Evolutionary conservation across 371 early-diverging fungal species (phyloP).

Genomic region (Sporodiniella umbellata): DNA sequence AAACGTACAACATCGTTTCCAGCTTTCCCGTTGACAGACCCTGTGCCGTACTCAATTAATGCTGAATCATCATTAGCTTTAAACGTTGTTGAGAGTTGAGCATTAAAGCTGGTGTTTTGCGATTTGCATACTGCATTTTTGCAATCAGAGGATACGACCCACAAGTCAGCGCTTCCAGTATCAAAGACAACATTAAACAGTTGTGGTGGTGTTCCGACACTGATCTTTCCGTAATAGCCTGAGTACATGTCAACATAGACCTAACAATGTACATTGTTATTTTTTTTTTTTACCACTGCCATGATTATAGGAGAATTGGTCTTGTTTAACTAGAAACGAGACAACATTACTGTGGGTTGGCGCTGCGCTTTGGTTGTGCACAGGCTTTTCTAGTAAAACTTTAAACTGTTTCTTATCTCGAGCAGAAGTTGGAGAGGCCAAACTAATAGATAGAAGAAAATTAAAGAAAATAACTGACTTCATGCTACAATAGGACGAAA

Average conservation of each 20-base stretch:
- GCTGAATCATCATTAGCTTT: constrained; percentile 16
- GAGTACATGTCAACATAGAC: background rate
- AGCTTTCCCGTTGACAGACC: constrained; percentile 46
- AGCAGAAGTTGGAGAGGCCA: background rate
- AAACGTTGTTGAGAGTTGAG: constrained; percentile 11
- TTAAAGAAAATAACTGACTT: background rate
- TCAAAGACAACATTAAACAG: constrained; percentile 69
- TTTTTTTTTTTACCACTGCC: constrained; percentile 32
- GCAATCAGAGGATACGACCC: constrained; percentile 94
- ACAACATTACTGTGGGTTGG: background rate
- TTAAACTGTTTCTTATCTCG: background rate
- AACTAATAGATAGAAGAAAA: background rate
- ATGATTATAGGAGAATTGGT: constrained; percentile 35
- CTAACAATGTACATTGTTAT: too few species aligned
- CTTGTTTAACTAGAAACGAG: constrained; percentile 19
- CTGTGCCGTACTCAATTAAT: constrained; percentile 66
- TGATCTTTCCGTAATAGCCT: constrained; percentile 62
- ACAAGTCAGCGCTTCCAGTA: constrained; percentile 73
- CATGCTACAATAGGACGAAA: background rate
- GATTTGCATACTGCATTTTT: constrained; percentile 53
- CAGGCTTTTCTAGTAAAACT: background rate
- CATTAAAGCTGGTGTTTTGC: constrained; percentile 11
- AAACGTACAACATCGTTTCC: constrained; percentile 50
- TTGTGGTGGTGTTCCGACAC: constrained; percentile 71
- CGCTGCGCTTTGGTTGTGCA: background rate